A percentile compares a stretch with the other conserved stretches of the same genome.
Evolutionary conservation across 2,329 filamentous ascomycete genomes (phyloP).

Genomic region (Pezicula carpinea): DNA sequence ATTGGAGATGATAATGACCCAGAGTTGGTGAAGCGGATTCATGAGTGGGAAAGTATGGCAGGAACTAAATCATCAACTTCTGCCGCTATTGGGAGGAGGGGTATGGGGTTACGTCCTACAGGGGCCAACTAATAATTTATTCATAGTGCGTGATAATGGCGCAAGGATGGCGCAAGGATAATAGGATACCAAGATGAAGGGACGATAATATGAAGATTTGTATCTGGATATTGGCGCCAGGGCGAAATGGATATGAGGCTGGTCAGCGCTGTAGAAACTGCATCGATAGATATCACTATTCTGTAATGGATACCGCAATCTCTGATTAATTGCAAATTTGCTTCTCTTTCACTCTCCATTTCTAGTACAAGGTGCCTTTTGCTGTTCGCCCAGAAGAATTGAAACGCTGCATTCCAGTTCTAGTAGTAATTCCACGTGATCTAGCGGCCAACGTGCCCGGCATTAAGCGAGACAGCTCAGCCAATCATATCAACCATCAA

Average conservation of each 20-base stretch:
- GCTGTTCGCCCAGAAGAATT: no score
- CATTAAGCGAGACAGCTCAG: not conserved
- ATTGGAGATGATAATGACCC: constrained; percentile 49
- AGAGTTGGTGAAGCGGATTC: constrained; percentile 24
- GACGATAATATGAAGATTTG: not conserved
- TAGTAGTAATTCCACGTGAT: no score
- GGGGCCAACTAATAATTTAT: not conserved
- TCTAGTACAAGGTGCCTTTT: no score
- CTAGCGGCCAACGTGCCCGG: not conserved
- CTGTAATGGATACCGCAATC: not conserved
- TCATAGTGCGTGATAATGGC: no score
- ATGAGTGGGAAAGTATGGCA: constrained; percentile 27
- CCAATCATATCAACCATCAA: not conserved
- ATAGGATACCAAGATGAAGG: no score
- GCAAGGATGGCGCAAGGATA: no score
- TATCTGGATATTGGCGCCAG: not conserved
- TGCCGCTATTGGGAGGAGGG: not conserved
- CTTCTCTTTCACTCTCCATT: no score
- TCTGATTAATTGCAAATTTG: no score
- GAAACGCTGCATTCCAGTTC: no score
- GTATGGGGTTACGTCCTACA: not conserved
- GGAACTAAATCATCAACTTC: not conserved
- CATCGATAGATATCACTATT: not conserved
- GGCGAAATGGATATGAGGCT: not conserved
- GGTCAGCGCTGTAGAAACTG: not conserved